A percentile compares a stretch with the other conserved stretches of the same genome.
phyloP scores from a whole-genome alignment of 805 yeast species.

The Candida glaebosa region DNA sequence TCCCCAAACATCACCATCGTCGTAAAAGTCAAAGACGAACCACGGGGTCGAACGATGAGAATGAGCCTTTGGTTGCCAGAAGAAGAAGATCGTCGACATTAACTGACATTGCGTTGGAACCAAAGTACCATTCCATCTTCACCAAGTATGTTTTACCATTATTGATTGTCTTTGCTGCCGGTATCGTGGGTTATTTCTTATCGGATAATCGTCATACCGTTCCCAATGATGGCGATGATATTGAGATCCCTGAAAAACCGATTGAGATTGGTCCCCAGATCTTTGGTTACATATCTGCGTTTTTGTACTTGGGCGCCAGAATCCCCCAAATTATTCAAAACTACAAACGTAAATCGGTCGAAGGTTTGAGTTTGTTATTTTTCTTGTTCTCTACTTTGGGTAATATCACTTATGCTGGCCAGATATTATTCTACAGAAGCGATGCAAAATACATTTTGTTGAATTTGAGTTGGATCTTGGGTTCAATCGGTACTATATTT shows the following conservation, averaged over 20 bases:
- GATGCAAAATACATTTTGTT: constrained; percentile 58
- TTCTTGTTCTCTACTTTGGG: constrained; percentile 73
- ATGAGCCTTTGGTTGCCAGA: constrained; percentile 17
- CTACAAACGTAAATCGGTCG: constrained; percentile 69
- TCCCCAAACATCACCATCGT: constrained; percentile 33
- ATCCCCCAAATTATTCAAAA: constrained; percentile 85
- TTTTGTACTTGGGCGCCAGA: constrained; percentile 67
- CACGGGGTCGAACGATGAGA: neutral
- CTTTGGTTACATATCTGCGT: constrained; percentile 68
- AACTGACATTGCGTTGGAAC: constrained; percentile 47
- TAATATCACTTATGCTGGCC: constrained; percentile 71
- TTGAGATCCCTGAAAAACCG: constrained; percentile 20
- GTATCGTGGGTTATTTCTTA: constrained; percentile 55
- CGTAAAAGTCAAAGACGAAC: constrained; percentile 7
- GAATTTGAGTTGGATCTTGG: constrained; percentile 74
- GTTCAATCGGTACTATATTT: constrained; percentile 71
- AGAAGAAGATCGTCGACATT: constrained; percentile 53
- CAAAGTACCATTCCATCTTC: constrained; percentile 44
- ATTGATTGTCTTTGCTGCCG: constrained; percentile 59
- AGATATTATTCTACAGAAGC: constrained; percentile 61
- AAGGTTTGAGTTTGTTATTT: constrained; percentile 81
- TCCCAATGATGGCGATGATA: constrained; percentile 16
- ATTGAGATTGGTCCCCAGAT: constrained; percentile 56
- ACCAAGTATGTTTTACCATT: constrained; percentile 56
- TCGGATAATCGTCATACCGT: constrained; percentile 30